Base-by-base conservation (phyloP, 768 basidiomycete genomes). In the Suillus hirtellus region DNA sequence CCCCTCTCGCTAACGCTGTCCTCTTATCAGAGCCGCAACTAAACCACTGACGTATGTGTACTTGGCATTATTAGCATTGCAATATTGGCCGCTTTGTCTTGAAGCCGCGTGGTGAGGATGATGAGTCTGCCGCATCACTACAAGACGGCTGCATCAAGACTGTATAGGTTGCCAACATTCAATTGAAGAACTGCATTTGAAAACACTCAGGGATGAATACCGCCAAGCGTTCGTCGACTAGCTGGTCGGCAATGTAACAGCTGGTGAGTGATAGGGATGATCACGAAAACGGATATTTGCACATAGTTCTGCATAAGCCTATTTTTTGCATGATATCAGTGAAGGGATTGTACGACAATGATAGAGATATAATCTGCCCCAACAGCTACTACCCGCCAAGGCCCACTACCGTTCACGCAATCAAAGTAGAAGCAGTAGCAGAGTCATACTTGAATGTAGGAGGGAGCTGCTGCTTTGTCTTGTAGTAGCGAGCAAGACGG, bases 401-500 rank as follows among this genome's bases (percentile, higher is more conserved):
- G 42, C 35, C 37, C 47, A 53, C 19, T 34, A 31, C 35, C 65
- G 59, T 71, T 84, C 80, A 93, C 75, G 92, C 92, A 74, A 94
- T 88, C 73, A 95, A 81, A 43, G 93, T 97, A 44, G 93, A 95
- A 53, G 96, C 96, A 59, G 95, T 97, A 52, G 89, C 90, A 65
- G 95, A 88, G 79, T 99, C 96, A 78, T 98, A 99, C 82, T 96
- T 97, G 92, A 97, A 97, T 64, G 94, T 95, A 70, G 96, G 96
- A 64, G 95, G 87, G 70, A 99, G 90, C 86, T 96, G 93, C 82
- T 96, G 93, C 86, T 91, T 96, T 73, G 92, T 90, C 87, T 96
- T 96, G 89, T 98, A 98, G 86, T 98, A 99, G 70, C 96, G 87
- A 54, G 94, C 95, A 72, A 99, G 90, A 77, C 90, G 89, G 85